Base-by-base conservation (phyloP, 306 rosid species). In the Abrus precatorius region DNA sequence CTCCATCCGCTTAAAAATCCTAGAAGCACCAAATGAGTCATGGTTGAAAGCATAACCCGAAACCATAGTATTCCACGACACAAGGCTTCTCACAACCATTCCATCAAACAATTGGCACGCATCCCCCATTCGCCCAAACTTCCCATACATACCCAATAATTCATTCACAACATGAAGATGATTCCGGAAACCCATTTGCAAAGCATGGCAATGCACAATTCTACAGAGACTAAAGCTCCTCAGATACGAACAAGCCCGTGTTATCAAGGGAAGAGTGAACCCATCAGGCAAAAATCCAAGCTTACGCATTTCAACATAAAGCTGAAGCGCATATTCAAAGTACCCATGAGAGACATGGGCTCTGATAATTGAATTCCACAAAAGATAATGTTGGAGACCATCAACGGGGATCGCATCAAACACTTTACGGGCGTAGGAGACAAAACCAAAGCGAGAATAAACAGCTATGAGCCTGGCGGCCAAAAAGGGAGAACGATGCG, bases 361-460 rank as follows among this genome's bases (percentile, higher is more conserved):
- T 86, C 97, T 95, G 29, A 90, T 85, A 57, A 92, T 81, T 3
- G 97, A 86, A 74, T 92, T 92, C 98, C 97, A 95, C 36, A 91
- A 61, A 52, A 88, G 91, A 76, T 74, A 28, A 74, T 84, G 78
- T 0, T 84, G 81, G 45, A 76, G 75, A 63, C 36, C 82, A 82
- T 84, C 88, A 75, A 73, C 2, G 36, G 84, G 82, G 65, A 41
- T 14, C 0, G 80, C 52, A 54, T 72, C 69, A 70, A 92, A 91
- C 43, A 92, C 89, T 55, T 83, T 91, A 20, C 72, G 80, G 28
- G 97, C 91, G 50, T 86, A 78, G 0, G 61, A 44, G 56, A 92
- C 71, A 29, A 75, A 74, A 44, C 90, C 89, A 14, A 84, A 83
- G 74, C 81, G 81, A 20, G 90, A 59, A 67, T 94, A 94, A 29